These are phyloP conservation scores for Saccharomycopsis babjevae DNA, from an alignment of 805 yeast species.

Conservation along the genomic window DNA sequence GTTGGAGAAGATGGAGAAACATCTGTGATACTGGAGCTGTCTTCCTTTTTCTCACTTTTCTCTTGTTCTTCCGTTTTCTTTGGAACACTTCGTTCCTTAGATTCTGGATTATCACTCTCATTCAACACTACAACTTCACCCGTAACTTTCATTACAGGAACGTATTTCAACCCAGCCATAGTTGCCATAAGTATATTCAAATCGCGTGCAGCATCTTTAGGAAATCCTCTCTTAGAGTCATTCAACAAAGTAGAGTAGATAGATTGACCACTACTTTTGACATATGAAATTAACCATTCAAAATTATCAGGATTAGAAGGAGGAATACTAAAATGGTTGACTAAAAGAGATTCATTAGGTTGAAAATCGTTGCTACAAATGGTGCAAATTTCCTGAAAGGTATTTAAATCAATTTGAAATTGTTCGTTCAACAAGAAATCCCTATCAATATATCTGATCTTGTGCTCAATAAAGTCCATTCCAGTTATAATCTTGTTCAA, in stretches of 20 bases:
- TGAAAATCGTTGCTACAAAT: slow-evolving; percentile 74
- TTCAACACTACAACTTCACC: slow-evolving; percentile 59
- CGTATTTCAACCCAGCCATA: slow-evolving; percentile 51
- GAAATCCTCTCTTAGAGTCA: slow-evolving; percentile 20
- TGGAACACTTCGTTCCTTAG: not conserved
- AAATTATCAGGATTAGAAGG: slow-evolving; percentile 15
- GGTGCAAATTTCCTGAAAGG: slow-evolving; percentile 65
- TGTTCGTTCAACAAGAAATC: slow-evolving; percentile 43
- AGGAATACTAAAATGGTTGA: slow-evolving; percentile 19
- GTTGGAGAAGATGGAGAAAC: not conserved
- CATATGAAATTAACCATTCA: slow-evolving; percentile 14
- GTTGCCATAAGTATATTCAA: slow-evolving; percentile 47
- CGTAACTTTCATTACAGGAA: slow-evolving; percentile 60
- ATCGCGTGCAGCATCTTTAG: not conserved
- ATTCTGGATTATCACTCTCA: slow-evolving; percentile 27
- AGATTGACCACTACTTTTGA: slow-evolving; percentile 30
- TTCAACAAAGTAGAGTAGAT: slow-evolving; percentile 39
- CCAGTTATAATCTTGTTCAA: slow-evolving; percentile 65
- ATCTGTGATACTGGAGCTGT: slow-evolving; percentile 10
- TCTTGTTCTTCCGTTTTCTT: not conserved
- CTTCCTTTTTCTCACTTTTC: slow-evolving; percentile 21
- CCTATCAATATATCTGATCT: slow-evolving; percentile 59
- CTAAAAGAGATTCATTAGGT: slow-evolving; percentile 41
- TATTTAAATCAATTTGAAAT: slow-evolving; percentile 49
- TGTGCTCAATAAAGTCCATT: slow-evolving; percentile 55